Percentiles rank a stretch among this genome's conserved stretches.
Conservation (phyloP, 2,329 filamentous ascomycete species). For the Diaporthe velutina region DNA sequence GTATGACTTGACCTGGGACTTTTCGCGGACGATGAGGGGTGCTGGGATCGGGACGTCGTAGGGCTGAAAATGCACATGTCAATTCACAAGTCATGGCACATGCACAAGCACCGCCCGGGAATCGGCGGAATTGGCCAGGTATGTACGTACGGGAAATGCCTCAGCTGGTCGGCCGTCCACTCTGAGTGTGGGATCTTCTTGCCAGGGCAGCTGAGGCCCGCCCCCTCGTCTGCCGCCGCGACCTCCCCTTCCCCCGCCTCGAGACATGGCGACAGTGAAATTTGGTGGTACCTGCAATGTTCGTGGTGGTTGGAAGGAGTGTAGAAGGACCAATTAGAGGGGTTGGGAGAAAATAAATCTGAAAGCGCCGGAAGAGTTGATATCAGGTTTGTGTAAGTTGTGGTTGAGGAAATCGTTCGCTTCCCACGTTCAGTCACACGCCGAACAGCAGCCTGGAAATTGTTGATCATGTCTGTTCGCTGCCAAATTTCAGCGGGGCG, state of each 20-base stretch:
- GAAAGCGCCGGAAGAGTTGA: background rate
- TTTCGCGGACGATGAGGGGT: conserved; percentile 58
- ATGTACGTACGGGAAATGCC: conserved; percentile 66
- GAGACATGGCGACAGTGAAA: conserved; percentile 57
- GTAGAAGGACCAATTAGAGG: background rate
- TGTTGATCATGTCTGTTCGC: background rate
- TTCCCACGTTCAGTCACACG: background rate
- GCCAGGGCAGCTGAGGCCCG: conserved; percentile 64
- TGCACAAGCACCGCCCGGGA: background rate
- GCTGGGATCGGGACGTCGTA: conserved; percentile 63
- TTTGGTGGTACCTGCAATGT: background rate
- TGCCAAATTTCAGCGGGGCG: conserved; percentile 32
- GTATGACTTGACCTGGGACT: conserved; percentile 62
- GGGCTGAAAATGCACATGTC: conserved; percentile 52
- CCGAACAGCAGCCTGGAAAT: background rate
- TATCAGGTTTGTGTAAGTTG: background rate
- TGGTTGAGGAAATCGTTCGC: background rate
- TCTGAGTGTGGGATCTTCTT: conserved; percentile 63
- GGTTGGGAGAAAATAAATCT: background rate
- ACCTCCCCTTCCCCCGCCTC: conserved; percentile 65
- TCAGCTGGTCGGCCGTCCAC: conserved; percentile 69
- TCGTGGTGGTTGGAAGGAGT: background rate
- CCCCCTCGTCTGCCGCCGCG: conserved; percentile 62
- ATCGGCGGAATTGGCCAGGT: background rate
- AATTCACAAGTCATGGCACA: background rate